Evolutionary conservation across 257 asterid genomes (phyloP).

Genomic region (Penstemon barbatus): DNA sequence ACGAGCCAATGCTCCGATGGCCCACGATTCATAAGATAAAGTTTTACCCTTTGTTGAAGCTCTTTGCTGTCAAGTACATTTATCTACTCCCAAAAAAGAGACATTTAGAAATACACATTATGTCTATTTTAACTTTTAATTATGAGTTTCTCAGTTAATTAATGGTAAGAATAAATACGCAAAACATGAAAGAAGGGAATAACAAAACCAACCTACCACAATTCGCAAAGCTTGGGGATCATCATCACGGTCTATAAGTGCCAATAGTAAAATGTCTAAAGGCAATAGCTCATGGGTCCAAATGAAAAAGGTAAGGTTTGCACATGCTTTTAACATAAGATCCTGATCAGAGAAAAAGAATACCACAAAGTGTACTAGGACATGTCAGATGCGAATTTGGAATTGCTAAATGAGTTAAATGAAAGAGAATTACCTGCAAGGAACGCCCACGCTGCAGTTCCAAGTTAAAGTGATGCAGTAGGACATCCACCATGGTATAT

Average conservation of each 20-base stretch:
- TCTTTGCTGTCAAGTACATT: constrained; percentile 90
- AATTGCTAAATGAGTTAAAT: constrained; percentile 22
- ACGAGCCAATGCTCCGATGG: constrained; percentile 95
- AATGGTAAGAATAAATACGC: not conserved
- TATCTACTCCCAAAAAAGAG: constrained; percentile 46
- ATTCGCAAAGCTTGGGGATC: constrained; percentile 90
- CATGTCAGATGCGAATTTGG: constrained; percentile 8
- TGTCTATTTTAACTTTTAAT: too few species aligned
- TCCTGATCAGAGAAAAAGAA: constrained; percentile 57
- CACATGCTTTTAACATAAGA: constrained; percentile 77
- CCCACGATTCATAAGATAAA: constrained; percentile 74
- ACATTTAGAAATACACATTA: not conserved
- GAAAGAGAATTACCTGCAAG: constrained; percentile 64
- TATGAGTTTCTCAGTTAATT: too few species aligned
- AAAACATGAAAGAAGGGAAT: constrained; percentile 25
- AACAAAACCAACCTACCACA: constrained; percentile 60
- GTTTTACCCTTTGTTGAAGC: constrained; percentile 84
- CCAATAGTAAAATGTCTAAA: constrained; percentile 80
- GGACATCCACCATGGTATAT: constrained; percentile 92
- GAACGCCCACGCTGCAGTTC: constrained; percentile 93
- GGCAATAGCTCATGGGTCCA: constrained; percentile 97
- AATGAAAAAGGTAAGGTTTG: constrained; percentile 79
- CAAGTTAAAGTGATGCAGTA: constrained; percentile 79
- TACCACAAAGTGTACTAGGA: constrained; percentile 11
- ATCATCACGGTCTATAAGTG: constrained; percentile 94